Evolutionary conservation across 2,329 filamentous ascomycete species (phyloP).

Genomic region (Penicillium verrucosum): DNA sequence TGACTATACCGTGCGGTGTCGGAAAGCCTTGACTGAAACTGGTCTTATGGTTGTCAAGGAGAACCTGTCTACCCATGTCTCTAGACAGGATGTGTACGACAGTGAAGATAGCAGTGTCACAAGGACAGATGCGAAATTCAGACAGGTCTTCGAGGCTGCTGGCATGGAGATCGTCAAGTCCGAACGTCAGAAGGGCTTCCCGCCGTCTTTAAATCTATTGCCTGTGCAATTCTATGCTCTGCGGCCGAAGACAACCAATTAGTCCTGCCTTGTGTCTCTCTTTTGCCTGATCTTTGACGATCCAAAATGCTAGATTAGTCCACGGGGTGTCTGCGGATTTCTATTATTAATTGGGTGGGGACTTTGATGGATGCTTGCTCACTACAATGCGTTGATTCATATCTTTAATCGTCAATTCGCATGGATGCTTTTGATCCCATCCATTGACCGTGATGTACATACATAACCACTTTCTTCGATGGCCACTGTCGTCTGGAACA

Average conservation of each 20-base stretch:
- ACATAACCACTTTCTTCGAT: not conserved
- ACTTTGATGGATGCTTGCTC: not conserved
- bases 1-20: constrained; percentile 63
- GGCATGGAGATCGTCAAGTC: constrained; percentile 65
- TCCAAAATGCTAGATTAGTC: not conserved
- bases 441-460: not conserved
- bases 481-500: not conserved
- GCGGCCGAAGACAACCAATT: constrained; percentile 45
- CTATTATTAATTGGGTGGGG: not conserved
- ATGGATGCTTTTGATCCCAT: not conserved
- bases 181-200: constrained; percentile 71
- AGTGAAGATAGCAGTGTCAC: constrained; percentile 74
- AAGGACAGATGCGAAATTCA: constrained; percentile 70
- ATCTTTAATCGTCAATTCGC: not conserved
- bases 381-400: not conserved
- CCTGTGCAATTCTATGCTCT: constrained; percentile 78
- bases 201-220: constrained; percentile 58
- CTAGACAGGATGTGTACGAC: constrained; percentile 67
- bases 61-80: constrained; percentile 61
- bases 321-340: not conserved
- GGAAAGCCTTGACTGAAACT: constrained; percentile 43
- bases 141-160: constrained; percentile 64
- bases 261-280: not conserved
- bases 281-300: not conserved
- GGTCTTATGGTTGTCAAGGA: constrained; percentile 71